Conservation (phyloP, 345 rosid genomes). For the Eutrema heterophyllum region DNA sequence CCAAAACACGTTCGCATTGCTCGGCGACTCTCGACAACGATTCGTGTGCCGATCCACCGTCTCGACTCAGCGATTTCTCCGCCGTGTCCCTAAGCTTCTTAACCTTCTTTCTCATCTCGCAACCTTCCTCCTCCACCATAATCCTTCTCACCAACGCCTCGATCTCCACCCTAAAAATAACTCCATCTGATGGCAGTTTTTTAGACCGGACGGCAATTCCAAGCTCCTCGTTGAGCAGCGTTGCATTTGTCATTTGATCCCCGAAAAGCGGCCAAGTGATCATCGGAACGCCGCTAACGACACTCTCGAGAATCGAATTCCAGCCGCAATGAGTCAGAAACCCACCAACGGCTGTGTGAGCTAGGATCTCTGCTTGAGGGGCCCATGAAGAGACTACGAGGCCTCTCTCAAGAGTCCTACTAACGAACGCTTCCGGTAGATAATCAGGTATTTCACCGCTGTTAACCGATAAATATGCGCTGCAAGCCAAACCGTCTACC, state of each 20-base stretch:
- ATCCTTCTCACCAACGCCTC: slow-evolving; percentile 38
- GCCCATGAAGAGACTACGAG: slow-evolving; percentile 44
- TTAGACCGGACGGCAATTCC: slow-evolving; percentile 22
- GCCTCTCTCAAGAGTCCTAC: neutral
- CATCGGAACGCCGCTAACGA: slow-evolving; percentile 40
- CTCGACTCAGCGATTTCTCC: neutral
- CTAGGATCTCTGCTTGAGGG: slow-evolving; percentile 49
- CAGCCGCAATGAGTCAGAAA: slow-evolving; percentile 73
- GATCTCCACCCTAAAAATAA: slow-evolving; percentile 23
- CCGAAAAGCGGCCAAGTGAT: slow-evolving; percentile 42
- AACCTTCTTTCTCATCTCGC: slow-evolving; percentile 35
- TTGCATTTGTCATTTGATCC: neutral
- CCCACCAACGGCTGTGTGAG: slow-evolving; percentile 44
- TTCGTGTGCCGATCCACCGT: neutral
- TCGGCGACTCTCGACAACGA: slow-evolving; percentile 10
- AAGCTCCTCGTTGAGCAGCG: slow-evolving; percentile 41
- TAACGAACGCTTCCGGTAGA: neutral
- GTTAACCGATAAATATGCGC: neutral
- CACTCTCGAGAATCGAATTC: slow-evolving; percentile 57
- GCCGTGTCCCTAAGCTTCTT: slow-evolving; percentile 20
- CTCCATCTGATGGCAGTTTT: neutral
- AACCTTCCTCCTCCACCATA: slow-evolving; percentile 35
- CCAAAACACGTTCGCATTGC: neutral
- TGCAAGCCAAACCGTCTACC: neutral
- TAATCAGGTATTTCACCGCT: neutral